Conservation (phyloP, 1,139 yeast genomes). For the Geotrichum citri-aurantii region DNA sequence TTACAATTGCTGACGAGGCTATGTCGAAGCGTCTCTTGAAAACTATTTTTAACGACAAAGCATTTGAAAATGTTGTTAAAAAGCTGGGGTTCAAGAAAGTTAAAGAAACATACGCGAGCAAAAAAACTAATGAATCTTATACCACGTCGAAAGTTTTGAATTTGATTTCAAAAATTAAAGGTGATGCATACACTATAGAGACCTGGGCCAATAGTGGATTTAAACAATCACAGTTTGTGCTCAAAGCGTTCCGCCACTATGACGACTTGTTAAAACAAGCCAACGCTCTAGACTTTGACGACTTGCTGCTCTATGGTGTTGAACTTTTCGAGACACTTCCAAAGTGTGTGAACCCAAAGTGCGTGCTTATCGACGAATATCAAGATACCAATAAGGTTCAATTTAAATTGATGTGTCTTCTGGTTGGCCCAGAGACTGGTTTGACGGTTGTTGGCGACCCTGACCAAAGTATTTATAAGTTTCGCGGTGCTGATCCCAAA, state of each 20-base stretch:
- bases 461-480: slow-evolving; percentile 81
- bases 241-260: slow-evolving; percentile 6
- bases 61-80: background rate
- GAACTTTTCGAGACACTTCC: slow-evolving; percentile 44
- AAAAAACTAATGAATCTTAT: background rate
- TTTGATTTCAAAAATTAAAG: slow-evolving; percentile 3
- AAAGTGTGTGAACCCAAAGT: slow-evolving; percentile 42
- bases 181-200: slow-evolving; percentile 3
- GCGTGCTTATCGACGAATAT: slow-evolving; percentile 85
- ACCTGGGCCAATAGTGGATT: slow-evolving; percentile 6
- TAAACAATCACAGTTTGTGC: background rate
- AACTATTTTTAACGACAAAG: background rate
- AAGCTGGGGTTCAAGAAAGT: background rate
- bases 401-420: slow-evolving; percentile 55
- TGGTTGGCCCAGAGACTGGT: slow-evolving; percentile 42
- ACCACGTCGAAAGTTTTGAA: background rate
- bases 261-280: slow-evolving; percentile 1
- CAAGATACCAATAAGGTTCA: slow-evolving; percentile 87
- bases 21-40: slow-evolving; percentile 52
- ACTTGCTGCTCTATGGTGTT: slow-evolving; percentile 56
- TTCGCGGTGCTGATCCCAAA: slow-evolving; percentile 62
- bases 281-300: slow-evolving; percentile 45
- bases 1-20: slow-evolving; percentile 57
- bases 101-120: background rate
- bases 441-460: slow-evolving; percentile 89